Base-by-base conservation (phyloP, 306 rosid genomes). In the Luffa acutangula region DNA sequence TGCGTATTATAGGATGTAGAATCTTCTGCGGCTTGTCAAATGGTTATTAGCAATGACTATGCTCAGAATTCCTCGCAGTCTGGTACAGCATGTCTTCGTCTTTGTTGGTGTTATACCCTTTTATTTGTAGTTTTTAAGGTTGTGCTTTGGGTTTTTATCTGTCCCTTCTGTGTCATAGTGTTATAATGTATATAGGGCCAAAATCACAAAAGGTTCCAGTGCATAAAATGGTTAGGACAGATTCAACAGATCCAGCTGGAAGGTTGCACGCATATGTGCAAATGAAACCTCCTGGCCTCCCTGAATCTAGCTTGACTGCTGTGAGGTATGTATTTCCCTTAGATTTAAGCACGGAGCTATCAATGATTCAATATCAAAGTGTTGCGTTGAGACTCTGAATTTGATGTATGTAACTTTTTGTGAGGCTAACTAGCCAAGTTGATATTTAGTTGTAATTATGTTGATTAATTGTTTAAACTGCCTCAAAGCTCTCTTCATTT, bases 221-320 rank as follows among this genome's bases (percentile, higher is more conserved):
- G 17, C 54, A 87, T 78, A 92, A 94, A 85, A 88, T 94, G 88
- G 93, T 94, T 46, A 88, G 98, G 83, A 92, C 97, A 75, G 97
- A 94, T 89, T 87, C 97, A 82, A 80, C 81, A n/a, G 90, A 94
- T 85, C 97, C 97, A 52, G 90, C 83, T 62, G 98, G 98, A 80
- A 88, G 98, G 88, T 87, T 94, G 82, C 97, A 92, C 79, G 94
- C 91, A 46, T 94, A 89, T 82, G 59, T 88, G 86, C 93, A 88
- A 83, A 76, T 80, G 74, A 85, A 79, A 81, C 78, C 89, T 78
- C 73, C 65, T 80, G 86, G 85, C 82, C 83, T 78, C 70, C 81
- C 82, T 42, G 92, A 84, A 69, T 78, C 87, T 76, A 86, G 85
- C 81, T 90, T 91, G 89, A 85, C 82, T 82, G 89, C 93, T 73